Percentiles rank a stretch among this genome's conserved stretches.
Conservation (phyloP, 169 alveolate genomes). For the Eimeria mitis region DNA sequence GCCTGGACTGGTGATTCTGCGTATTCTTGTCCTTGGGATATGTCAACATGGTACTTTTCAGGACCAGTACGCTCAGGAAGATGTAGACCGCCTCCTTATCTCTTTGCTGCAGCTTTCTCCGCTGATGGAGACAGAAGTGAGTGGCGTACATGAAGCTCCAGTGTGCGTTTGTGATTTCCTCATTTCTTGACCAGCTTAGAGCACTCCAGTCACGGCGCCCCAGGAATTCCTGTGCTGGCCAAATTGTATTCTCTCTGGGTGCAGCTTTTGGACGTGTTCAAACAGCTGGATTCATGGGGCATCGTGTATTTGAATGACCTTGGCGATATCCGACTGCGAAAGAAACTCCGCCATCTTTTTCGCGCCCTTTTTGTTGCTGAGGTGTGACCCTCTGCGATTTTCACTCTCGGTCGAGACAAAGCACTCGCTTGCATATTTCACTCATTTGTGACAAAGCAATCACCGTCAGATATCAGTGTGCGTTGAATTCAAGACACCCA, state of each 20-base stretch:
- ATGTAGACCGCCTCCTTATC: slow-evolving; percentile 27
- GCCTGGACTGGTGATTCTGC: not conserved
- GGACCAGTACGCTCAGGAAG: slow-evolving; percentile 32
- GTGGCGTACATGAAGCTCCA: not conserved
- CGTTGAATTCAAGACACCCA: not conserved
- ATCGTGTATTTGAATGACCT: slow-evolving; percentile 70
- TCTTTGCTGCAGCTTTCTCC: slow-evolving; percentile 54
- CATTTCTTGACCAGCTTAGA: not conserved
- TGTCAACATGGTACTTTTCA: not conserved
- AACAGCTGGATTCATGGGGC: slow-evolving; percentile 68
- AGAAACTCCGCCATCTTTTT: slow-evolving; percentile 80
- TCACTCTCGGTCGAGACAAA: not conserved
- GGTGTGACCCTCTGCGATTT: slow-evolving; percentile 6
- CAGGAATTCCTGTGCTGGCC: not conserved
- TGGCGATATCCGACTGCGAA: slow-evolving; percentile 62
- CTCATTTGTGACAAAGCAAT: not conserved
- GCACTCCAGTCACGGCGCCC: not conserved
- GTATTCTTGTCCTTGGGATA: not conserved
- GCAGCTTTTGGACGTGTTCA: slow-evolving; percentile 70
- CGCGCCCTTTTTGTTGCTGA: slow-evolving; percentile 65
- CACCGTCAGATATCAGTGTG: not conserved
- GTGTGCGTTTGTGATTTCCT: not conserved
- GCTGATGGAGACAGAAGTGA: slow-evolving; percentile 60
- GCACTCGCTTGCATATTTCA: not conserved
- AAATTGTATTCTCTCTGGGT: not conserved